Percentiles rank a stretch among this genome's conserved stretches.
phyloP scores from a whole-genome alignment of 208 protist species.

The Trypanosoma platydactyli region DNA sequence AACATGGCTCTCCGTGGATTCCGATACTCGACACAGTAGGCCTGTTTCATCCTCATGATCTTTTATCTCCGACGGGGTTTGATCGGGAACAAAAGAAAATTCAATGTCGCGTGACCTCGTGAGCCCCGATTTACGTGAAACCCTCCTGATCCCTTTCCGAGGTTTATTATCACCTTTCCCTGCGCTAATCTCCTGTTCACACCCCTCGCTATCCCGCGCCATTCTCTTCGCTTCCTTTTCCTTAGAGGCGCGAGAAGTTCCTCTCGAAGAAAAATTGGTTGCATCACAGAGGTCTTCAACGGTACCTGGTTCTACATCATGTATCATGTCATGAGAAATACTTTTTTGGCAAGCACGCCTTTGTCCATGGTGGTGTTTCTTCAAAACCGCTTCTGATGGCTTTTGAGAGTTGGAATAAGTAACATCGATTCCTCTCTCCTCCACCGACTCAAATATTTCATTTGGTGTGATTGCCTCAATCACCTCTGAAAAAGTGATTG shows the following conservation, averaged over 20 bases:
- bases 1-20: background rate
- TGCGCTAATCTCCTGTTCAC: background rate
- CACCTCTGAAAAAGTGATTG: slow-evolving; percentile 54
- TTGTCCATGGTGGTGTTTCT: too few species aligned
- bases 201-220: background rate
- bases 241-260: background rate
- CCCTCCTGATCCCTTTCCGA: background rate
- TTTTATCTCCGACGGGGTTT: slow-evolving; percentile 13
- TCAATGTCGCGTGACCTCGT: slow-evolving; percentile 21
- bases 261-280: too few species aligned
- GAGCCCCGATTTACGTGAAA: background rate
- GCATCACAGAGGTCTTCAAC: background rate
- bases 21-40: background rate
- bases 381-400: background rate
- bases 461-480: slow-evolving; percentile 12
- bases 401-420: too few species aligned
- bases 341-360: too few species aligned
- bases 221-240: background rate
- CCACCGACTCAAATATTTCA: slow-evolving; percentile 3
- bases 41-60: slow-evolving; percentile 5
- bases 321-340: background rate
- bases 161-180: background rate
- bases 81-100: slow-evolving; percentile 26
- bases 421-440: background rate
- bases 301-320: background rate